Conservation (phyloP, 2,329 filamentous ascomycete species). For the Allantophomopsis cytisporea region DNA sequence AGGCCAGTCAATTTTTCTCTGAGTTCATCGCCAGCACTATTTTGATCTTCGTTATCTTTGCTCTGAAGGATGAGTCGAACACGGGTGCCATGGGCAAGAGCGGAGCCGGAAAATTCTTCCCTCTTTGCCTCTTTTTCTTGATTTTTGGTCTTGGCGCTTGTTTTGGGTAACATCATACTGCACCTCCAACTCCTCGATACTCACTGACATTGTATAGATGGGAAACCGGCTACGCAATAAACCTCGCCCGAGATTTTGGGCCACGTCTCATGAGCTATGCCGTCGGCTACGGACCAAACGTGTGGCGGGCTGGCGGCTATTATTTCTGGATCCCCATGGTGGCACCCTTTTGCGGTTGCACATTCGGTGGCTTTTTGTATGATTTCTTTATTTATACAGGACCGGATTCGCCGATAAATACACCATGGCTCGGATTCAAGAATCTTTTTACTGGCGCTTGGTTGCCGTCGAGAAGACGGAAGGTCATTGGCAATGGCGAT, state of each 20-base stretch:
- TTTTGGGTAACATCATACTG: slow-evolving; percentile 28
- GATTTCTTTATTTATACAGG: slow-evolving; percentile 58
- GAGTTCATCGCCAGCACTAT: slow-evolving; percentile 57
- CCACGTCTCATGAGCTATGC: slow-evolving; percentile 53
- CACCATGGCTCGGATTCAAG: slow-evolving; percentile 48
- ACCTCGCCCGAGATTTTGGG: slow-evolving; percentile 59
- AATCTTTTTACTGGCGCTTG: not conserved
- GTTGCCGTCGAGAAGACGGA: too few relatives aligned
- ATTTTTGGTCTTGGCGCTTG: slow-evolving; percentile 62
- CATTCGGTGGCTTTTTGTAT: slow-evolving; percentile 53
- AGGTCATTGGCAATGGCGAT: too few relatives aligned
- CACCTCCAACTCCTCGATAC: not conserved
- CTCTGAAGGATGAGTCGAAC: slow-evolving; percentile 42
- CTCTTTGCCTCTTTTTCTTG: slow-evolving; percentile 54
- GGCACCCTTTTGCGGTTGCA: slow-evolving; percentile 50
- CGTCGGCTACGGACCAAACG: slow-evolving; percentile 52
- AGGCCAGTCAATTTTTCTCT: slow-evolving; percentile 54
- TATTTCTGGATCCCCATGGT: slow-evolving; percentile 72
- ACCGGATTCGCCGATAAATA: slow-evolving; percentile 52
- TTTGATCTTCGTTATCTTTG: slow-evolving; percentile 60
- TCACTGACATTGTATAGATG: slow-evolving; percentile 26
- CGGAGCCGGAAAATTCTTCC: slow-evolving; percentile 41
- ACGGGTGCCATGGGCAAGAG: slow-evolving; percentile 30
- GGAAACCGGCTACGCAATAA: slow-evolving; percentile 68
- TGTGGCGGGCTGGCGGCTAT: slow-evolving; percentile 54